Percentiles rank a stretch among this genome's conserved stretches.
These are phyloP conservation scores for Pythium aristosporum DNA, from an alignment of 352 stramenopile species.

Conservation along the genomic window DNA sequence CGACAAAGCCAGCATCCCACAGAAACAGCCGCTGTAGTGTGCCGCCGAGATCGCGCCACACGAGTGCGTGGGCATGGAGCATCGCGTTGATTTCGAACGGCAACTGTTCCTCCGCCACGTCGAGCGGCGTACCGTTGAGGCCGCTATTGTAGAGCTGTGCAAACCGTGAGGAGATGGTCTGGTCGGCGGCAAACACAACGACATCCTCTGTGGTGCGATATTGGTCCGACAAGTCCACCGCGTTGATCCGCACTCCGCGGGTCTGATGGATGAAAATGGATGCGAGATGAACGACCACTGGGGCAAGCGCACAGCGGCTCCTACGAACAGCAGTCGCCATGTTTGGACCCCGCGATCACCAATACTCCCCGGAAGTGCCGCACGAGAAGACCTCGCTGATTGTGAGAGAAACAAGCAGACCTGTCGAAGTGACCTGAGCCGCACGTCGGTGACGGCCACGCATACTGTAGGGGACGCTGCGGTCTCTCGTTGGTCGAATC, in stretches of 20 bases:
- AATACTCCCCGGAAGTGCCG: no score
- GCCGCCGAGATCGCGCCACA: constrained; percentile 39
- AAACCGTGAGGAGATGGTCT: constrained; percentile 13
- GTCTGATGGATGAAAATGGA: background rate
- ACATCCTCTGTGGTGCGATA: background rate
- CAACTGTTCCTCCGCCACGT: constrained; percentile 12
- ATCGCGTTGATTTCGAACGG: constrained; percentile 35
- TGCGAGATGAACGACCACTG: background rate
- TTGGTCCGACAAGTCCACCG: background rate
- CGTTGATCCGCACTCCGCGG: background rate
- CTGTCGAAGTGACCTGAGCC: no score
- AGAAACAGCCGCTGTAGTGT: constrained; percentile 56
- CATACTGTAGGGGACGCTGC: background rate
- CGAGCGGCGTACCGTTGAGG: constrained; percentile 31
- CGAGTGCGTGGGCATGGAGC: constrained; percentile 24
- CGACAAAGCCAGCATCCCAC: constrained; percentile 50
- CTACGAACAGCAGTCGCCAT: no score
- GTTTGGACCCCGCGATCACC: no score
- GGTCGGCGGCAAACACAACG: background rate
- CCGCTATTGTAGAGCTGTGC: constrained; percentile 27
- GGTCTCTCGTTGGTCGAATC: background rate
- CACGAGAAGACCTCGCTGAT: no score
- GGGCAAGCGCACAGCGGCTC: background rate
- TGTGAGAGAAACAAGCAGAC: no score
- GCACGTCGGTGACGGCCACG: no score